phyloP scores from a whole-genome alignment of 805 yeast genomes.

The Zygosaccharomyces gambellarensis region DNA sequence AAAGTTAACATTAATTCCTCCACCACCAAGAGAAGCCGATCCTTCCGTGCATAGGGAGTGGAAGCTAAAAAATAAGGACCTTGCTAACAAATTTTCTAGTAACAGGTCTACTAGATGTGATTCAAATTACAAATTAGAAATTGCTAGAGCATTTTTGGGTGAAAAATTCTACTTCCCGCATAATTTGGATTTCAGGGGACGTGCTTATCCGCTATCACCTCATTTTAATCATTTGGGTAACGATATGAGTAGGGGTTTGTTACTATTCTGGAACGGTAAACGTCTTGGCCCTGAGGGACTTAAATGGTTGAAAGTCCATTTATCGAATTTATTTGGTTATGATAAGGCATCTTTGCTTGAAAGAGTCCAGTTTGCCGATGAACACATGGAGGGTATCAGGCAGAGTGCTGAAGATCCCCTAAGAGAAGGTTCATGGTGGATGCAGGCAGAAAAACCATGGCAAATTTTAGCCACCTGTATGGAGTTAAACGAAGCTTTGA shows the following conservation, averaged over 20 bases:
- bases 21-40: conserved; percentile 62
- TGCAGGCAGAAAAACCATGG: conserved; percentile 76
- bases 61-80: conserved; percentile 53
- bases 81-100: conserved; percentile 57
- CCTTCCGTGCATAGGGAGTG: conserved; percentile 68
- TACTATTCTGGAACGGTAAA: conserved; percentile 74
- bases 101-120: conserved; percentile 89
- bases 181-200: conserved; percentile 75
- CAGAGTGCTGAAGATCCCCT: conserved; percentile 63
- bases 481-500: conserved; percentile 58
- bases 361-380: conserved; percentile 55
- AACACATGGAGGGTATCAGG: conserved; percentile 48
- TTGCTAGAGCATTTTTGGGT: conserved; percentile 87
- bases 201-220: conserved; percentile 78
- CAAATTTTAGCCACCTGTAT: conserved; percentile 68
- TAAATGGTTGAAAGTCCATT: conserved; percentile 70
- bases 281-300: conserved; percentile 60
- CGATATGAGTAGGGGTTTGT: conserved; percentile 67
- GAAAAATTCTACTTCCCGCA: conserved; percentile 77
- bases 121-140: conserved; percentile 86
- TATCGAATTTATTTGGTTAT: conserved; percentile 68
- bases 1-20: conserved; percentile 45
- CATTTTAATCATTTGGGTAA: conserved; percentile 78
- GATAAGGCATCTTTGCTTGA: conserved; percentile 68
- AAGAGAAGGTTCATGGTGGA: conserved; percentile 60